Conservation (phyloP, 208 protist species). For the Herpetomonas muscarum region DNA sequence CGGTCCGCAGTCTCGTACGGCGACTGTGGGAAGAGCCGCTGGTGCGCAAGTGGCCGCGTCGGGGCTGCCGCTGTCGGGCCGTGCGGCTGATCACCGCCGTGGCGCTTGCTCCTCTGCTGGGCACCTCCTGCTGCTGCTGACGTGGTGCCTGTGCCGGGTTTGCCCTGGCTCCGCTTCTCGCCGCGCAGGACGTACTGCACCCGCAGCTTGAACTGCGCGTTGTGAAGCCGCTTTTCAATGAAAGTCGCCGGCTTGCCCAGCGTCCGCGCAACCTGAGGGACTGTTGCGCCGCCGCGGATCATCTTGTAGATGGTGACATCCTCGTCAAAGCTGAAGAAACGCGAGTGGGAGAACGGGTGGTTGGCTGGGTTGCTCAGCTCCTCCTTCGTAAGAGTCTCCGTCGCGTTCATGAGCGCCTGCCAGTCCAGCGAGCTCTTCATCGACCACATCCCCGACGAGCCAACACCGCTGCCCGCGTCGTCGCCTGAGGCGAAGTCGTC, state of each 20-base stretch:
- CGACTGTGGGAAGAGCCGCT: not conserved
- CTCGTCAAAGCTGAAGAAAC: conserved; percentile 85
- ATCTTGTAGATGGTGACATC: conserved; percentile 78
- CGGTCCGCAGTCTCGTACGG: not conserved
- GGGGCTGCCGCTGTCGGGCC: not conserved
- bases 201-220: conserved; percentile 84
- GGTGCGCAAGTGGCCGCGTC: not conserved
- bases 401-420: conserved; percentile 52
- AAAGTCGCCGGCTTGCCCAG: conserved; percentile 84
- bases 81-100: not conserved
- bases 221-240: conserved; percentile 77
- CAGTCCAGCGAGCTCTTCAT: conserved; percentile 82
- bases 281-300: conserved; percentile 80
- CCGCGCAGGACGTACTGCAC: conserved; percentile 75
- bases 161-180: conserved; percentile 28
- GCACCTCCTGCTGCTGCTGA: not conserved
- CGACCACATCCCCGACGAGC: conserved; percentile 49
- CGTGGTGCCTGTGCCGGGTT: not conserved
- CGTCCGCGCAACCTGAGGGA: conserved; percentile 69
- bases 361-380: conserved; percentile 81
- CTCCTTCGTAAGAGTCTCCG: conserved; percentile 38
- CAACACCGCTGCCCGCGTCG: conserved; percentile 16
- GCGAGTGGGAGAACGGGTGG: conserved; percentile 86
- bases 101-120: too few species aligned
- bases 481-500: conserved; percentile 85